Conservation (phyloP, 495 filamentous ascomycete species). For the Penicillium steckii region DNA sequence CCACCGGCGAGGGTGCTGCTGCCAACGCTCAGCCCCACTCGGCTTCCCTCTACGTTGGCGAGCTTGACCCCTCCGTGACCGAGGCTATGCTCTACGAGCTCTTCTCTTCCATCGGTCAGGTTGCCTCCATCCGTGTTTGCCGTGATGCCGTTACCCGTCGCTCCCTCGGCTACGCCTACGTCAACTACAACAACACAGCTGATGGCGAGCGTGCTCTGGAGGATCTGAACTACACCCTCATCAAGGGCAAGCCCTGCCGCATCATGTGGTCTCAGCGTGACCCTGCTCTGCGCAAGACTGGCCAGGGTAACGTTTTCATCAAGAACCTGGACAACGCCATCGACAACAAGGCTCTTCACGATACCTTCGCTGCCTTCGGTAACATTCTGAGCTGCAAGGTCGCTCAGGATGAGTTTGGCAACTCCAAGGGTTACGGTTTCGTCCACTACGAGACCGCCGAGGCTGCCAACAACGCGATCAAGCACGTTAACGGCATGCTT, state of each 20-base stretch:
- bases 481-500: conserved; percentile 99
- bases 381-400: conserved; percentile 99
- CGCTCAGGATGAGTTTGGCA: conserved; percentile 91
- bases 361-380: conserved; percentile 98
- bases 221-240: conserved; percentile 99
- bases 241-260: conserved; percentile 98
- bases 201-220: conserved; percentile 98
- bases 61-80: conserved; percentile 95
- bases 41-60: conserved; percentile 97
- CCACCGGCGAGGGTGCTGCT: conserved; percentile 43
- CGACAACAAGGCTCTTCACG: conserved; percentile 99
- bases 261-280: conserved; percentile 99
- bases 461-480: conserved; percentile 94
- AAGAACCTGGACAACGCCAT: conserved; percentile 99
- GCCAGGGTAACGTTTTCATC: conserved; percentile 99
- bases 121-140: conserved; percentile 99
- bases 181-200: conserved; percentile 97
- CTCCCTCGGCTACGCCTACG: conserved; percentile 98
- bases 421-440: conserved; percentile 98
- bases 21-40: conserved; percentile 83
- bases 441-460: conserved; percentile 99
- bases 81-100: conserved; percentile 99
- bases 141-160: conserved; percentile 98
- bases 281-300: conserved; percentile 97
- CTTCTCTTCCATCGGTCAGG: conserved; percentile 98